A percentile compares a stretch with the other conserved stretches of the same genome.
Evolutionary conservation across 139 green algal species (phyloP).

Genomic region (Closterium sp.): DNA sequence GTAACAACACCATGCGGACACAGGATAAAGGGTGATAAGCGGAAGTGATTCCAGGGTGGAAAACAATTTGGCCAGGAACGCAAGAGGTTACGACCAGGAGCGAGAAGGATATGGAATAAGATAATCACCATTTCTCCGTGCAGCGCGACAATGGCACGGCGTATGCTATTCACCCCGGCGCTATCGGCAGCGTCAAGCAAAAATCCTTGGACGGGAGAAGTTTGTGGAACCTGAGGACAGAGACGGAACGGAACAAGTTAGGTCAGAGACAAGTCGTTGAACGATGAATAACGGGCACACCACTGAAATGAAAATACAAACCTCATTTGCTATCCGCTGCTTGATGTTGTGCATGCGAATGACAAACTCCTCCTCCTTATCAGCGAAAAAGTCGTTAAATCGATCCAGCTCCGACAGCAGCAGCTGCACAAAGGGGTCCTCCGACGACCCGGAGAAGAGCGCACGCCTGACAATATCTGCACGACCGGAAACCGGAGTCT

Average conservation of each 20-base stretch:
- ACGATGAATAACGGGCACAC: not conserved
- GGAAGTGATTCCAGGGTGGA: not conserved
- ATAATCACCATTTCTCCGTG: constrained; percentile 54
- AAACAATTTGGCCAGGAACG: not conserved
- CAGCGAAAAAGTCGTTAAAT: constrained; percentile 62
- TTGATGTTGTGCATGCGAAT: constrained; percentile 46
- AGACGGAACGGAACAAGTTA: not conserved
- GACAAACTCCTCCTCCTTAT: constrained; percentile 62
- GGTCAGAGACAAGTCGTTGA: constrained; percentile 9
- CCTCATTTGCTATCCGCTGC: not conserved
- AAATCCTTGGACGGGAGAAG: not conserved
- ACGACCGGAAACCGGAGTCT: not conserved
- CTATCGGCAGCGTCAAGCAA: not conserved
- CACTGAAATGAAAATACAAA: not conserved
- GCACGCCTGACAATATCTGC: constrained; percentile 2
- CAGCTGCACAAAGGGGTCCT: constrained; percentile 38
- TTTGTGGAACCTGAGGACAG: not conserved
- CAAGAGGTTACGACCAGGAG: not conserved
- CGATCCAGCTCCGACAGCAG: constrained; percentile 58
- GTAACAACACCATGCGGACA: not conserved
- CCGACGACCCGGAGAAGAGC: not conserved
- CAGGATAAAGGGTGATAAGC: not conserved
- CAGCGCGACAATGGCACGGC: constrained; percentile 42
- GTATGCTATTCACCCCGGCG: constrained; percentile 20
- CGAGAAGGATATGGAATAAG: not conserved